Conservation (phyloP, 2,329 filamentous ascomycete genomes). For the Piedraia hortae region DNA sequence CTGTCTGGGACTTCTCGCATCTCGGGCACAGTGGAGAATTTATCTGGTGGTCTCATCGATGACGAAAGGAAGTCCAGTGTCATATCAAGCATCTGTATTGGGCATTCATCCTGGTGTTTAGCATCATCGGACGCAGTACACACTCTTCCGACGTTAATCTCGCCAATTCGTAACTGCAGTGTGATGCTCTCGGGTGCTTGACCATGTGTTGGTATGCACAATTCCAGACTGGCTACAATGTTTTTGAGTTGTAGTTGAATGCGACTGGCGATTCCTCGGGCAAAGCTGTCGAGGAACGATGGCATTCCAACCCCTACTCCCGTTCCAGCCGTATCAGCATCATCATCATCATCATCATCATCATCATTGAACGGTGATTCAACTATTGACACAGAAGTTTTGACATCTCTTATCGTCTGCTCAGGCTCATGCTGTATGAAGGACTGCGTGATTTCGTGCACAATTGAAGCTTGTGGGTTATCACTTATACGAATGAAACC, state of each 20-base stretch:
- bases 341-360: constrained; percentile 25
- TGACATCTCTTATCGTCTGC: constrained; percentile 37
- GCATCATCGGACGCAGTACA: constrained; percentile 1
- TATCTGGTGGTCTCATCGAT: too few relatives aligned
- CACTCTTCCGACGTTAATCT: constrained; percentile 39
- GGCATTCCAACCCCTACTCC: constrained; percentile 41
- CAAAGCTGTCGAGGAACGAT: constrained; percentile 39
- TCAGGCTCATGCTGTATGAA: constrained; percentile 46
- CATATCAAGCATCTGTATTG: constrained; percentile 6
- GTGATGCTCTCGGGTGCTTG: too few relatives aligned
- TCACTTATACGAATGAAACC: too few relatives aligned
- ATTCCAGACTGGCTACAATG: constrained; percentile 39
- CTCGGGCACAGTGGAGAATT: neutral
- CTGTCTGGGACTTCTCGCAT: too few relatives aligned
- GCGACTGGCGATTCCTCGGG: constrained; percentile 48
- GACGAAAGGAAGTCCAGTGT: constrained; percentile 8
- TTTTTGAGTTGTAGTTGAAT: constrained; percentile 37
- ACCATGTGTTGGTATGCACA: too few relatives aligned
- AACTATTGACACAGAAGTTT: constrained; percentile 38
- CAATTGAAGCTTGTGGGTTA: constrained; percentile 29
- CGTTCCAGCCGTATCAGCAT: constrained; percentile 35
- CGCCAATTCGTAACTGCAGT: constrained; percentile 35
- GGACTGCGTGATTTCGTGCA: constrained; percentile 46
- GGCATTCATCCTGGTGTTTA: constrained; percentile 1
- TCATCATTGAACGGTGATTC: too few relatives aligned